These are phyloP conservation scores for Holtermanniella nyarrowii DNA, from an alignment of 768 basidiomycete species.

Conservation along the genomic window DNA sequence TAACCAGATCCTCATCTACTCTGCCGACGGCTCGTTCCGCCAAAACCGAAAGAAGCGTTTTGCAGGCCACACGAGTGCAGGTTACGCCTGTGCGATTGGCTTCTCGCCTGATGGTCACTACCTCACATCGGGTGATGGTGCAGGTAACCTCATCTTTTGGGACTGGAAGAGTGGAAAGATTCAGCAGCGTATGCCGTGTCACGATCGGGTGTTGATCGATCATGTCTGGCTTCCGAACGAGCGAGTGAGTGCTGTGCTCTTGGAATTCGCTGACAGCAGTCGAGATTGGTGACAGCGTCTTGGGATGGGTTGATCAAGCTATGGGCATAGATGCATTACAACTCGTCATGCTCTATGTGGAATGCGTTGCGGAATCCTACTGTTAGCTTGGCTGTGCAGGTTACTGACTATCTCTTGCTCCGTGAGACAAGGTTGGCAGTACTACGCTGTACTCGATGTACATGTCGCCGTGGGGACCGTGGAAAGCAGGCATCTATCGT, in stretches of 20 bases:
- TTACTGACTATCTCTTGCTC: slow-evolving; percentile 64
- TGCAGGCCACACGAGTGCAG: slow-evolving; percentile 91
- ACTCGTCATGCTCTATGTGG: not conserved
- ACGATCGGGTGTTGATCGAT: slow-evolving; percentile 91
- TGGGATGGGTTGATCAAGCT: slow-evolving; percentile 98
- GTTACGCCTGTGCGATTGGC: slow-evolving; percentile 92
- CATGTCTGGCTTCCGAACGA: slow-evolving; percentile 99
- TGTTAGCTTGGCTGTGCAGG: not conserved
- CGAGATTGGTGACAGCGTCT: slow-evolving; percentile 89
- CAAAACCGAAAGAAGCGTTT: slow-evolving; percentile 98
- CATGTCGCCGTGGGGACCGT: slow-evolving; percentile 55
- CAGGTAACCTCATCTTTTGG: slow-evolving; percentile 95
- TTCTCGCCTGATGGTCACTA: slow-evolving; percentile 98
- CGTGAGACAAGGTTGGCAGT: slow-evolving; percentile 61
- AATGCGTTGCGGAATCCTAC: not conserved
- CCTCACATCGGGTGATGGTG: slow-evolving; percentile 92
- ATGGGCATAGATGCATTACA: slow-evolving; percentile 50
- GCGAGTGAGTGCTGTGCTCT: slow-evolving; percentile 53
- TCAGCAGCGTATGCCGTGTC: slow-evolving; percentile 77
- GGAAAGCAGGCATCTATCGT: slow-evolving; percentile 38
- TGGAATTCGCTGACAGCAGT: slow-evolving; percentile 46
- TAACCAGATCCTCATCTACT: slow-evolving; percentile 95
- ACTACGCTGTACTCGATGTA: slow-evolving; percentile 91
- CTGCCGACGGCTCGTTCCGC: slow-evolving; percentile 84
- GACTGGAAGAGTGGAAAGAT: slow-evolving; percentile 98